These are phyloP conservation scores for Annona squamosa DNA, from an alignment of 164 flowering plant species.

Conservation along the genomic window DNA sequence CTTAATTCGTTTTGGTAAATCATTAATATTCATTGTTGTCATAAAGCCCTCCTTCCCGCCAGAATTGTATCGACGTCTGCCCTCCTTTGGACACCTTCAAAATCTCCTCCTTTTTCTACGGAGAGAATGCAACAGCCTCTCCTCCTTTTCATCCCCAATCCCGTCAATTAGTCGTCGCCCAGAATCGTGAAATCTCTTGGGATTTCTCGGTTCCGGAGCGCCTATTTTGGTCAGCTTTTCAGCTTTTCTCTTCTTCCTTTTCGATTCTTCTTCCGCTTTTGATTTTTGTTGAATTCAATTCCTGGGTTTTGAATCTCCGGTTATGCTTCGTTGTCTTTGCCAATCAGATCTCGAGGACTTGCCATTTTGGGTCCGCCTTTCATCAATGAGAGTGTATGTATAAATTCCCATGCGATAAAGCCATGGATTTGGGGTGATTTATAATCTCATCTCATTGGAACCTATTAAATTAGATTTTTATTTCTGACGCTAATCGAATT, in stretches of 20 bases:
- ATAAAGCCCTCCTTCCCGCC: neutral
- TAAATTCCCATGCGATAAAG: neutral
- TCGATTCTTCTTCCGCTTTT: neutral
- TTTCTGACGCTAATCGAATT: neutral
- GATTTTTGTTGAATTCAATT: neutral
- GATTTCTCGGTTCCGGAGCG: neutral
- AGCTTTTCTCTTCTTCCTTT: neutral
- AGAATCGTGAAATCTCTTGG: neutral
- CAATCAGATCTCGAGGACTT: neutral
- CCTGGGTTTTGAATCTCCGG: neutral
- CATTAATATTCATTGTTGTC: slow-evolving; percentile 5
- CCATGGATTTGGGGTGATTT: neutral
- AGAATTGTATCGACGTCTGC: slow-evolving; percentile 4
- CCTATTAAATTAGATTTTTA: neutral
- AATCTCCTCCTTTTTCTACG: neutral
- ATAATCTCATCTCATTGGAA: too few species aligned
- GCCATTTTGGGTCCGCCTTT: neutral
- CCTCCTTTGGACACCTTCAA: neutral
- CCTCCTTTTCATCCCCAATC: neutral
- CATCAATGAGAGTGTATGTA: neutral
- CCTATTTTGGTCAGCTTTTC: neutral
- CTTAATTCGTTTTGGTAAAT: neutral
- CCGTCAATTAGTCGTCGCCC: neutral
- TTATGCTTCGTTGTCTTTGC: neutral
- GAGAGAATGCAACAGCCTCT: neutral